Evolutionary conservation across 495 filamentous ascomycete species (phyloP), one percentile per base, ranked within the genome.

Genomic region (Hypoxylon subgilvum): DNA sequence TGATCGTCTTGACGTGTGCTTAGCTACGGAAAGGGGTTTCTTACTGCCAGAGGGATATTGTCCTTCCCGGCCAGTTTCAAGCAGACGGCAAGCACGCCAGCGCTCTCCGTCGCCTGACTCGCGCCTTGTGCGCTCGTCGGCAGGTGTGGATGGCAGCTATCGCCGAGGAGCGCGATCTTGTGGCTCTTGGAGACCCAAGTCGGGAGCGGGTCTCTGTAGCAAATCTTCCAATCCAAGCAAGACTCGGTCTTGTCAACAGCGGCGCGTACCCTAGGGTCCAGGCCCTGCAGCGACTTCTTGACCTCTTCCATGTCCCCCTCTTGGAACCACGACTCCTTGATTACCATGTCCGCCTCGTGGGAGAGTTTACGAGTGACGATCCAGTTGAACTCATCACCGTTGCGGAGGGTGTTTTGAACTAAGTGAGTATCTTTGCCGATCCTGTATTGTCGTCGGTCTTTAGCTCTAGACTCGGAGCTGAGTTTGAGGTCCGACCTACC

Each of bases 301-400:
- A 80, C 78, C 41, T 79, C 77, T 4, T 79, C 62, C 69, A 79
- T 74, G 51, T 80, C 67, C 5, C 76, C 77, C 28, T 76, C 75
- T 31, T 79, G 75, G 41, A 74, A 79, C 79, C 77, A 80, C 3
- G 71, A 76, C 62, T 82, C 79, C 22, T 73, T 70, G 25, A 80
- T 76, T 35, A 75, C 75, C 57, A 74, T 72, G 43, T 81, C 78
- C 16, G 68, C 69, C 40, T 74, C 71, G 48, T 74, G 71, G 1
- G 69, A 68, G 3, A 72, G 46, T 57, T 76, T 75, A 4, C 75
- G 72, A 0, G 76, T 81, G 9, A 79, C 61, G 50, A 81, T 79
- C 78, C 78, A 81, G 61, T 79, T 79, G 62, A 79, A 81, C 60
- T 81, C 78, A 8, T 75, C 66, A n/a, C 78, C 78, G 27, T 70